Conservation (phyloP, 345 rosid species). For the Eucalyptus grandis region DNA sequence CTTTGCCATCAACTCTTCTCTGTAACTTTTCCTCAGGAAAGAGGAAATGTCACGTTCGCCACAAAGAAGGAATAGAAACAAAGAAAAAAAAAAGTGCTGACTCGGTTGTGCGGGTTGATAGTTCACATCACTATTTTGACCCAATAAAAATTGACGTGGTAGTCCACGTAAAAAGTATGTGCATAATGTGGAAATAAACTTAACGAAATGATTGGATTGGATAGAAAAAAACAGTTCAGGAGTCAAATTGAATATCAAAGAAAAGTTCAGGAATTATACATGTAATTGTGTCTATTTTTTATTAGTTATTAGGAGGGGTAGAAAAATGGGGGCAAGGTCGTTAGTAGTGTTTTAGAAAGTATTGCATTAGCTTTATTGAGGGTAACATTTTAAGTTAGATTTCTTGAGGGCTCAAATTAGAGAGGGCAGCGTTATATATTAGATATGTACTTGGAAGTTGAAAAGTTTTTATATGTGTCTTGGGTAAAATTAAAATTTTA, state of each 20-base stretch:
- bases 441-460: background rate
- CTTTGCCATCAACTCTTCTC: background rate
- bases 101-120: accelerated
- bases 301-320: background rate
- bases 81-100: background rate
- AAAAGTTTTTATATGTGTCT: background rate
- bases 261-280: background rate
- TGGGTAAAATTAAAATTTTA: background rate
- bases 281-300: background rate
- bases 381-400: background rate
- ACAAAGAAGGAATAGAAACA: background rate
- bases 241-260: background rate
- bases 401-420: background rate
- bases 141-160: background rate
- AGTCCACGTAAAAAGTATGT: background rate
- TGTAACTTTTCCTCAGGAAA: background rate
- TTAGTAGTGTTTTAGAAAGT: background rate
- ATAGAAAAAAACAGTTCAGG: background rate
- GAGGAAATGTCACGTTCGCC: background rate
- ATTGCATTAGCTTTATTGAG: background rate
- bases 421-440: background rate
- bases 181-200: background rate
- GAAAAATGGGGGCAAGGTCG: background rate
- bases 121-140: background rate
- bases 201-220: no score